phyloP scores from a whole-genome alignment of 352 stramenopile species.

The Achlya hypogyna region DNA sequence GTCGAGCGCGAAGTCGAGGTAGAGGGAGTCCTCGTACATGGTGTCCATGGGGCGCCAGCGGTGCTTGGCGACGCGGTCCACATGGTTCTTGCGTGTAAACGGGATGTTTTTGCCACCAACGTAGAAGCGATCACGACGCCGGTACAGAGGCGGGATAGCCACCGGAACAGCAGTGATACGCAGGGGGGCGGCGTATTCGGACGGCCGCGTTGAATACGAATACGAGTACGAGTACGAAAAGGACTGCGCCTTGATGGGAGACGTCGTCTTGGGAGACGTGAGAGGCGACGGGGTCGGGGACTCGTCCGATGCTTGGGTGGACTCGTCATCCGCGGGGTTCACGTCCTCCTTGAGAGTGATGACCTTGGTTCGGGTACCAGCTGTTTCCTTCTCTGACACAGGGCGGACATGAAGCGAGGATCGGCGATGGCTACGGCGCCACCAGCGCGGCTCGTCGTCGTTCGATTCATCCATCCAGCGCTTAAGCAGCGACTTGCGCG shows the following conservation, averaged over 20 bases:
- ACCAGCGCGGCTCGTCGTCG: background rate
- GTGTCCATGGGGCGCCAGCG: background rate
- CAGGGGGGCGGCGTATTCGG: background rate
- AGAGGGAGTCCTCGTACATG: background rate
- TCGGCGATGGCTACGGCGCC: background rate
- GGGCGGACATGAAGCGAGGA: no score
- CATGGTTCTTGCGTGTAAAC: conserved; percentile 16
- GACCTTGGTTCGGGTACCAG: background rate
- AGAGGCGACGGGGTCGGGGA: background rate
- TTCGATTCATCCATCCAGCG: background rate
- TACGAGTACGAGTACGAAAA: background rate
- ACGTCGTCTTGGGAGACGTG: background rate
- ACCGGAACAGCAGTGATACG: background rate
- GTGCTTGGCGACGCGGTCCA: background rate
- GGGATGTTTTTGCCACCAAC: conserved; percentile 18
- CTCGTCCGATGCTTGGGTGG: background rate
- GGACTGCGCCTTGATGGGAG: background rate
- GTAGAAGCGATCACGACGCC: background rate
- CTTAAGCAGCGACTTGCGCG: background rate
- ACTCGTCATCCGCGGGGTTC: background rate
- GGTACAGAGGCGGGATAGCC: conserved; percentile 3
- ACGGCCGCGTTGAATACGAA: background rate
- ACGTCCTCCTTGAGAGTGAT: background rate
- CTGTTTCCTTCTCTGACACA: no score
- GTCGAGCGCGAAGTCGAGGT: background rate